Evolutionary conservation across 2,329 filamentous ascomycete genomes (phyloP).

Genomic region (Xylariaceae sp.): DNA sequence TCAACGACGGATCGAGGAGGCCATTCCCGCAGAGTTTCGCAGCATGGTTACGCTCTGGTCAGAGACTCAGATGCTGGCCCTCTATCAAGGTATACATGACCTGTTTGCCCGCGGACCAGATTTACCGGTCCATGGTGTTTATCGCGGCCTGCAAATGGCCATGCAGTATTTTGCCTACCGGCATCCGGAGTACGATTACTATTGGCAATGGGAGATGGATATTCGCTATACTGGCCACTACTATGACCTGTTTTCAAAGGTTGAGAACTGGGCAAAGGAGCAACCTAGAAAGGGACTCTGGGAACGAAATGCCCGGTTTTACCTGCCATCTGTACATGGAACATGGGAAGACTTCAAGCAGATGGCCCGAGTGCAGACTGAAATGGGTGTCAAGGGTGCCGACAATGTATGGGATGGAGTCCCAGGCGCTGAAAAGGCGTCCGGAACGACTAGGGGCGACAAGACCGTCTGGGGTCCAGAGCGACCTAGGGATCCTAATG

Average conservation of each 20-base stretch:
- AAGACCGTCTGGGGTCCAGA: slow-evolving; percentile 84
- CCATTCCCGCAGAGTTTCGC: slow-evolving; percentile 82
- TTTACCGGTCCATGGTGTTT: slow-evolving; percentile 87
- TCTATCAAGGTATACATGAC: slow-evolving; percentile 88
- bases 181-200: slow-evolving; percentile 88
- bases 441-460: slow-evolving; percentile 50
- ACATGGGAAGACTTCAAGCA: slow-evolving; percentile 80
- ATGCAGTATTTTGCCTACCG: slow-evolving; percentile 90
- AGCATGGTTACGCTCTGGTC: slow-evolving; percentile 93
- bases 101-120: slow-evolving; percentile 69
- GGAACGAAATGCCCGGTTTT: slow-evolving; percentile 81
- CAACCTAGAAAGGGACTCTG: slow-evolving; percentile 82
- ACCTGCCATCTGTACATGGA: slow-evolving; percentile 76
- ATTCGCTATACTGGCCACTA: slow-evolving; percentile 89
- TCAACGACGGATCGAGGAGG: slow-evolving; percentile 68
- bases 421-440: slow-evolving; percentile 49
- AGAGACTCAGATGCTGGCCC: slow-evolving; percentile 86
- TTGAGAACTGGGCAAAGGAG: slow-evolving; percentile 70
- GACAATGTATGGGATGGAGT: slow-evolving; percentile 71
- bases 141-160: slow-evolving; percentile 91
- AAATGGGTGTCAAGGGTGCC: slow-evolving; percentile 68
- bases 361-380: slow-evolving; percentile 76
- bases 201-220: slow-evolving; percentile 97
- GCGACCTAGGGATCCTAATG: slow-evolving; percentile 68
- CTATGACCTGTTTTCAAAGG: slow-evolving; percentile 73